Evolutionary conservation across 1,284 basidiomycete species (phyloP).

Genomic region (Ceratobasidium sp.): DNA sequence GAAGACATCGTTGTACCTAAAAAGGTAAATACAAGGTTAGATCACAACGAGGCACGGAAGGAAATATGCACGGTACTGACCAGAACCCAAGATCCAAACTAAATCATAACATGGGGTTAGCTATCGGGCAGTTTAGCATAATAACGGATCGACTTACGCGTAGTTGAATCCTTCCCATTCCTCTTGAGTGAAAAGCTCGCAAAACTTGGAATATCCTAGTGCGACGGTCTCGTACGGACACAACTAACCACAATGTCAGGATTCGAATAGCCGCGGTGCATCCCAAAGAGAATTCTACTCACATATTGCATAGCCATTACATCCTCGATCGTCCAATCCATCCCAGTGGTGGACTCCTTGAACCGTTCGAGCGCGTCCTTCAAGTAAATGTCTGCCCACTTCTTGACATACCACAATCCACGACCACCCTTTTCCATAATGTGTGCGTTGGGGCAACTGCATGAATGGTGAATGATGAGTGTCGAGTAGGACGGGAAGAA

Average conservation of each 20-base stretch:
- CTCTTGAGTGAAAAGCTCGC: slow-evolving; percentile 84
- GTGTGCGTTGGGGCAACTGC: slow-evolving; percentile 38
- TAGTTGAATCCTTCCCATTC: slow-evolving; percentile 93
- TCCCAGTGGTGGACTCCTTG: slow-evolving; percentile 64
- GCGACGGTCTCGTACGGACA: slow-evolving; percentile 93
- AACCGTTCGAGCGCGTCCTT: slow-evolving; percentile 69
- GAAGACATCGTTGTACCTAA: slow-evolving; percentile 78
- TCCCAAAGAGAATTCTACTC: neutral
- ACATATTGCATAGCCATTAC: slow-evolving; percentile 66
- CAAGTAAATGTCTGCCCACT: slow-evolving; percentile 78
- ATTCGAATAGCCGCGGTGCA: neutral
- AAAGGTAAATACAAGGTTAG: neutral
- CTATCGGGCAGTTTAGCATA: neutral
- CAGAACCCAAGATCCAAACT: slow-evolving; percentile 58
- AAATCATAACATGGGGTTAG: neutral
- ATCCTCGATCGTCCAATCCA: slow-evolving; percentile 72
- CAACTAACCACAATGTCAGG: slow-evolving; percentile 50
- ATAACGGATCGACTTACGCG: slow-evolving; percentile 57
- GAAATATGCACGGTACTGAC: slow-evolving; percentile 46
- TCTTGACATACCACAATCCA: slow-evolving; percentile 45
- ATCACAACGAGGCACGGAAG: neutral
- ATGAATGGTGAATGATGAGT: neutral
- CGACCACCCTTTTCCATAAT: slow-evolving; percentile 25
- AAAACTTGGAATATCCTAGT: slow-evolving; percentile 88
- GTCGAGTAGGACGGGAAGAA: neutral